Evolutionary conservation across 768 basidiomycete genomes (phyloP), one percentile per base, ranked within the genome.

Genomic region (Trichaptum fuscoviolaceum): DNA sequence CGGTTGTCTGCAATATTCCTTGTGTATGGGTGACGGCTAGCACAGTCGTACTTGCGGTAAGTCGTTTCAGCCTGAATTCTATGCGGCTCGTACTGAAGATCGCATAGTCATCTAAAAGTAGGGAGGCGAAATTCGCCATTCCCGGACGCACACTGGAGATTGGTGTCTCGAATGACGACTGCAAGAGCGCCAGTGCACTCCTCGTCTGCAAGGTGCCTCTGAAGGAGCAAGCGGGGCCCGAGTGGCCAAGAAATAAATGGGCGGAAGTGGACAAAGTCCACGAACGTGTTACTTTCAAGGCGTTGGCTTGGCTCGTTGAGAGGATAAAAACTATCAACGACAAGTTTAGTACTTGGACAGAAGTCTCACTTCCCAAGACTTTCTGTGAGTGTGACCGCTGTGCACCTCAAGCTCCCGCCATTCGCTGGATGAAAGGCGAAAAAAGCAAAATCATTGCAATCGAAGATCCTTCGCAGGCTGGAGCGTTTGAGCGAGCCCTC

Each of bases 401-500:
- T 75, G 91, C 94, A 1, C 96, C 96, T 1, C 80, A 78, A 7
- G 76, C 90, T 10, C 96, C 96, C 0, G 77, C 81, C n/a, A 75
- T 96, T 59, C 82, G 85, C 25, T 98, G 95, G 94, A 80, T 82
- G 12, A 85, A 83, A 69, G 76, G 78, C 7, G 84, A 83, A 57
- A 88, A 86, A 71, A 86, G 84, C 69, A 82, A 78, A 63, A 79
- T 88, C 20, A 75, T 84, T 24, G 87, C 93, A 0, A 79, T 94
- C 35, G 96, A 98, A 72, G 92, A 97, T 71, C 84, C 91, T 20
- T 80, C 87, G 12, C 87, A 96, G 73, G 95, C 96, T 58, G 95
- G 94, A 7, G 84, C 88, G 72, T 97, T 93, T 73, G 96, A 98
- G 74, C 87, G 92, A 64, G 84, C 89, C 24, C 81, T 98, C 66